Conservation (phyloP, 2,329 filamentous ascomycete species). For the Fusarium nelsonii region DNA sequence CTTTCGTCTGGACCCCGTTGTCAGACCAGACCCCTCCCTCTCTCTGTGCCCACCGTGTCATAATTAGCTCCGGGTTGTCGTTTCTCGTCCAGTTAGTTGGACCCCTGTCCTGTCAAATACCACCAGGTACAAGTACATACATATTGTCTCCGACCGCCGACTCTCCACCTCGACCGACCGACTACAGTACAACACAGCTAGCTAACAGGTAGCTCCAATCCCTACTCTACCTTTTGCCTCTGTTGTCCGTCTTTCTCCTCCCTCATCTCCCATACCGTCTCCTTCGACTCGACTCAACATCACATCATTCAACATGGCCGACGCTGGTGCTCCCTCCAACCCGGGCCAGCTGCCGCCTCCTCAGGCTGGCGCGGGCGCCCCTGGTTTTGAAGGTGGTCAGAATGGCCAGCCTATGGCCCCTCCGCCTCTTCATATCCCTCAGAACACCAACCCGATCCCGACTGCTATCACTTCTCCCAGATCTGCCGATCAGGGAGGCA, state of each 20-base stretch:
- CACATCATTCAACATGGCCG: slow-evolving; percentile 73
- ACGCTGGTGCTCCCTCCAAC: slow-evolving; percentile 73
- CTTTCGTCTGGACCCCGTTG: slow-evolving; percentile 30
- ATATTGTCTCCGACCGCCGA: slow-evolving; percentile 48
- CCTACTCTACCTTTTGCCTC: slow-evolving; percentile 38
- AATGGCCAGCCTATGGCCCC: slow-evolving; percentile 85
- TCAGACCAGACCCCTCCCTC: slow-evolving; percentile 33
- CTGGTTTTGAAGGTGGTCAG: slow-evolving; percentile 81
- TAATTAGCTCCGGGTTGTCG: slow-evolving; percentile 35
- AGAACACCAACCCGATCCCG: slow-evolving; percentile 95
- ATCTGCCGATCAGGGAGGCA: slow-evolving; percentile 72
- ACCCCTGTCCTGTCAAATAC: slow-evolving; percentile 46
- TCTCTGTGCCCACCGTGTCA: slow-evolving; percentile 37
- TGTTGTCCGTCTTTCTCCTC: slow-evolving; percentile 25
- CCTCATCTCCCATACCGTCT: slow-evolving; percentile 1
- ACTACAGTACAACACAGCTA: slow-evolving; percentile 40
- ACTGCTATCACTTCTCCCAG: slow-evolving; percentile 91
- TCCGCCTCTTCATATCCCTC: slow-evolving; percentile 91
- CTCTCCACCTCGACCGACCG: slow-evolving; percentile 49
- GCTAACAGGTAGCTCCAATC: slow-evolving; percentile 47
- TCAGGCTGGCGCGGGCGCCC: slow-evolving; percentile 75
- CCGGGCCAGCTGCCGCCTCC: slow-evolving; percentile 76
- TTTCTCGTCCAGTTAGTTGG: slow-evolving; percentile 31
- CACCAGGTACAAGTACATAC: slow-evolving; percentile 41
- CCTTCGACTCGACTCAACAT: slow-evolving; percentile 32